These are phyloP conservation scores for Coemansia reversa DNA, from an alignment of 192 early-diverging fungal genomes.

Conservation along the genomic window DNA sequence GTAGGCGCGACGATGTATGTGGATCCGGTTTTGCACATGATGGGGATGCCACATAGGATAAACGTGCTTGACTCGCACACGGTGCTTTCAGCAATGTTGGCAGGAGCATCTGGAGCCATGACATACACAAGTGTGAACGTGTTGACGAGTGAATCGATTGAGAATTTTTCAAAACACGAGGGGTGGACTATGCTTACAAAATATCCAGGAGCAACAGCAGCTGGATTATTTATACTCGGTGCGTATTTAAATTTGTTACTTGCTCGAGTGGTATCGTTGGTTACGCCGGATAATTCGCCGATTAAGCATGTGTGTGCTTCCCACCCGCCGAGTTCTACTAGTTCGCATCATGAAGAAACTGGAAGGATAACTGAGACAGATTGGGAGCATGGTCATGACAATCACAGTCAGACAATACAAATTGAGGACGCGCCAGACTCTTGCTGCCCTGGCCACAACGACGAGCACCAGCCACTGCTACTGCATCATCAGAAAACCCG, in stretches of 20 bases:
- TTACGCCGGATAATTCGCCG: slow-evolving; percentile 42
- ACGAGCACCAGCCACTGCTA: slow-evolving; percentile 22
- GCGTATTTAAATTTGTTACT: slow-evolving; percentile 38
- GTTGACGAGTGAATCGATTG: slow-evolving; percentile 36
- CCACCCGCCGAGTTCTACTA: slow-evolving; percentile 32
- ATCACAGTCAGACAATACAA: slow-evolving; percentile 10
- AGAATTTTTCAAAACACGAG: slow-evolving; percentile 19
- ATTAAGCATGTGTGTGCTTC: slow-evolving; percentile 46
- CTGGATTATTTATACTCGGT: slow-evolving; percentile 34
- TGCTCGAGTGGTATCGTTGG: slow-evolving; percentile 19
- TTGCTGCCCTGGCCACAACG: neutral
- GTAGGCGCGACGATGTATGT: slow-evolving; percentile 44
- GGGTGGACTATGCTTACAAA: slow-evolving; percentile 8
- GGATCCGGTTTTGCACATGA: slow-evolving; percentile 38
- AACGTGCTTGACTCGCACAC: slow-evolving; percentile 50
- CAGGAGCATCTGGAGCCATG: slow-evolving; percentile 46
- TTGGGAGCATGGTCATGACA: slow-evolving; percentile 7
- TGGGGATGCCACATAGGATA: slow-evolving; percentile 20
- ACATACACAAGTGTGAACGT: slow-evolving; percentile 48
- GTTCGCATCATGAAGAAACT: slow-evolving; percentile 4
- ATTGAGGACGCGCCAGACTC: neutral
- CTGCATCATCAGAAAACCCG: neutral
- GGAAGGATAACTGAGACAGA: neutral
- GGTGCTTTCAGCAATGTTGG: slow-evolving; percentile 40
- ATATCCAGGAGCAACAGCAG: slow-evolving; percentile 26